Evolutionary conservation across 2,329 filamentous ascomycete genomes (phyloP).

Genomic region (Bertia moriformis): DNA sequence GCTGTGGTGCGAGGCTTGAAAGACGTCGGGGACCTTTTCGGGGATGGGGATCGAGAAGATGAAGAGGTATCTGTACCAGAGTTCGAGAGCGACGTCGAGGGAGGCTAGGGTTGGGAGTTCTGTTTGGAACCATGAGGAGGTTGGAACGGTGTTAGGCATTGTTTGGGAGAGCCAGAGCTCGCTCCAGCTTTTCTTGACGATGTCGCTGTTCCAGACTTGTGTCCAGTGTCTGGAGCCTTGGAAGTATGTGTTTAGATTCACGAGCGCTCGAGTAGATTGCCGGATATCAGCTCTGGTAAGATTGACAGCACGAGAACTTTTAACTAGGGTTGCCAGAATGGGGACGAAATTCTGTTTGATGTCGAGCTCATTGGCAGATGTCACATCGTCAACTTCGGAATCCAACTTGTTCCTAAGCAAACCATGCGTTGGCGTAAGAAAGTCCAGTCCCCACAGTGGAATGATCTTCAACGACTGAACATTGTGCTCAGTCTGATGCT

Average conservation of each 20-base stretch:
- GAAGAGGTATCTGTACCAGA: constrained; percentile 27
- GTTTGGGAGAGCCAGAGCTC: constrained; percentile 28
- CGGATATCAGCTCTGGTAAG: constrained; percentile 24
- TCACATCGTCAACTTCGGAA: constrained; percentile 26
- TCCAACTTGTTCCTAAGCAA: constrained; percentile 37
- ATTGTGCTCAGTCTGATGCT: constrained; percentile 38
- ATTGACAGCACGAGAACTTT: constrained; percentile 24
- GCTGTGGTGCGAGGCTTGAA: constrained; percentile 41
- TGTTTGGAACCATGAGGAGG: constrained; percentile 11
- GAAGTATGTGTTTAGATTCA: constrained; percentile 32
- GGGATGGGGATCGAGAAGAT: constrained; percentile 42
- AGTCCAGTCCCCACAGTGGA: constrained; percentile 37
- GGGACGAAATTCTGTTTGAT: constrained; percentile 28
- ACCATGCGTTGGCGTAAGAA: constrained; percentile 33
- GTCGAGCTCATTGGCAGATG: constrained; percentile 18
- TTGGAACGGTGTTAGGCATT: constrained; percentile 12
- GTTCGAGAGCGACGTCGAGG: constrained; percentile 13
- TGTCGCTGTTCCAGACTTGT: constrained; percentile 28
- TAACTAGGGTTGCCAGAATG: constrained; percentile 25
- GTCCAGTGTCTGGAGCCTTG: constrained; percentile 21
- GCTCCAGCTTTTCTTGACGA: constrained; percentile 26
- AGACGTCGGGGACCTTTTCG: constrained; percentile 35
- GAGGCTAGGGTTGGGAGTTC: constrained; percentile 16
- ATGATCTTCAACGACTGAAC: constrained; percentile 36
- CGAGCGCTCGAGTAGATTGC: constrained; percentile 25